These are phyloP conservation scores for Cyclocybe aegerita DNA, from an alignment of 768 basidiomycete species.

Conservation along the genomic window DNA sequence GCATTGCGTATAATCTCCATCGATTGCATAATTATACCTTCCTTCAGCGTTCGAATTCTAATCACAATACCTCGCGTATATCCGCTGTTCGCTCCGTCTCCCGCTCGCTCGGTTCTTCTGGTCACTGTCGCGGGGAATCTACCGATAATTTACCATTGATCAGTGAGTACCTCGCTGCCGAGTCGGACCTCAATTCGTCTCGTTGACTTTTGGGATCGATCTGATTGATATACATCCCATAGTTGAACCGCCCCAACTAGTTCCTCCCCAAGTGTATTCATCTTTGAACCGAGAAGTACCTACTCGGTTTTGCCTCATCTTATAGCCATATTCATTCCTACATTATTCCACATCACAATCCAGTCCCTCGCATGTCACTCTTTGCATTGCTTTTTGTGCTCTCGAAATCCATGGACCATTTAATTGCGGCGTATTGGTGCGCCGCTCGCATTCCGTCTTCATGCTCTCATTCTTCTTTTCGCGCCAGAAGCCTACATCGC, in stretches of 20 bases:
- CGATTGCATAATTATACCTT: too few species aligned
- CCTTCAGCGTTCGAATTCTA: too few species aligned
- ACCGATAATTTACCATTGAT: slow-evolving; percentile 21
- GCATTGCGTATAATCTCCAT: not conserved
- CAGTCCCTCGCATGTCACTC: slow-evolving; percentile 1
- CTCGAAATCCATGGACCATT: slow-evolving; percentile 13
- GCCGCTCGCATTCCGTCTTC: slow-evolving; percentile 1
- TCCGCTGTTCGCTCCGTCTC: not conserved
- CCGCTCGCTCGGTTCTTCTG: slow-evolving; percentile 5
- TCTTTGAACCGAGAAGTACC: slow-evolving; percentile 3
- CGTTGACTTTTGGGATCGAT: slow-evolving; percentile 1
- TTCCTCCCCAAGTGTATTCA: not conserved
- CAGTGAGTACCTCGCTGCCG: slow-evolving; percentile 5
- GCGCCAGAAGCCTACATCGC: not conserved
- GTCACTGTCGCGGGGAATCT: slow-evolving; percentile 13
- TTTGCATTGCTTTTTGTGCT: slow-evolving; percentile 1
- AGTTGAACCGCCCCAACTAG: not conserved
- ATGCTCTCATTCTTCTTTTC: not conserved
- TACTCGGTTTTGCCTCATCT: slow-evolving; percentile 1
- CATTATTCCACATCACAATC: not conserved
- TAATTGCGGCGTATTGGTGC: slow-evolving; percentile 10
- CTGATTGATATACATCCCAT: slow-evolving; percentile 6
- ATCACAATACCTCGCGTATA: not conserved
- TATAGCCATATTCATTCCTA: not conserved
- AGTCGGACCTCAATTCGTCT: not conserved